Conservation (phyloP, 1,139 yeast genomes). For the Kurtzmaniella quercitrusa region DNA sequence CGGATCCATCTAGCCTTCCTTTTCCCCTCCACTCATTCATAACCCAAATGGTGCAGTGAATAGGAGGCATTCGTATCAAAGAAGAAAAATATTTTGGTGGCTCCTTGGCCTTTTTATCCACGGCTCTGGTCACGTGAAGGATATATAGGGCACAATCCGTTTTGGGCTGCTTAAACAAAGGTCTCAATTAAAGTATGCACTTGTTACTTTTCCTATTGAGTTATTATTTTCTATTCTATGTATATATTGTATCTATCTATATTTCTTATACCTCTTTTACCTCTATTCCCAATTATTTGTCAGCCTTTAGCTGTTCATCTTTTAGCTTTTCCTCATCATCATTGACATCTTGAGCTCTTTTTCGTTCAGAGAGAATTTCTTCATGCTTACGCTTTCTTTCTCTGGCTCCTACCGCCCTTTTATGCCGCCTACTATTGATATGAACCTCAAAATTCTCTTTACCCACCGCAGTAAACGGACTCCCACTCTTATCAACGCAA, state of each 20-base stretch:
- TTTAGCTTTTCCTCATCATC: too few species aligned
- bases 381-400: conserved; percentile 16
- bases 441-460: conserved; percentile 69
- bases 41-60: conserved; percentile 53
- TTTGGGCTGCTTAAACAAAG: too few species aligned
- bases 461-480: conserved; percentile 67
- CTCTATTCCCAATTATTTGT: too few species aligned
- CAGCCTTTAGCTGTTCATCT: too few species aligned
- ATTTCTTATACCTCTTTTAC: too few species aligned
- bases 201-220: too few species aligned
- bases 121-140: not conserved
- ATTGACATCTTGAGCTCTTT: too few species aligned
- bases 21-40: conserved; percentile 52
- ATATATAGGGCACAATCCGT: too few species aligned
- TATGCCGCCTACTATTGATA: conserved; percentile 61
- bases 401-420: conserved; percentile 17
- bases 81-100: conserved; percentile 15
- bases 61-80: conserved; percentile 56
- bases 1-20: conserved; percentile 34
- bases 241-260: too few species aligned
- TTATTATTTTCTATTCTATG: too few species aligned
- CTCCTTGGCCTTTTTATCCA: not conserved
- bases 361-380: conserved; percentile 6
- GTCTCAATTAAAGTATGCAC: too few species aligned
- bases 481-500: conserved; percentile 58